Evolutionary conservation across 441 rosid genomes (phyloP).

Genomic region (Cnidoscolus chayamansa): DNA sequence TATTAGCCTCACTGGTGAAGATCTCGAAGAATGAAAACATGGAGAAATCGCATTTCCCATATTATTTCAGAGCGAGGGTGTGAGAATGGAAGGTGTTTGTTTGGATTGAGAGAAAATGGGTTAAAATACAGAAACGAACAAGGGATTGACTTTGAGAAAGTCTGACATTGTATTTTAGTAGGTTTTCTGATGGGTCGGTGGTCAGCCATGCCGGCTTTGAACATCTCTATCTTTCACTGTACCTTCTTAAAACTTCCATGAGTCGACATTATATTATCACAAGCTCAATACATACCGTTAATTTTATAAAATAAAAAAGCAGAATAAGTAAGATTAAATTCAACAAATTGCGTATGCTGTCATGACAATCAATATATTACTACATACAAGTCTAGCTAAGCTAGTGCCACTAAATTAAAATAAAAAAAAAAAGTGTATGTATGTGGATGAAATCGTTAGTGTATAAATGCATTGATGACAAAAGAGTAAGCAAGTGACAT

Average conservation of each 20-base stretch:
- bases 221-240: not conserved
- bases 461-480: too few relatives aligned
- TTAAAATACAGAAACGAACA: not conserved
- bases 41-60: constrained; percentile 50
- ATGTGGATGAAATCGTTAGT: too few relatives aligned
- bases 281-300: too few relatives aligned
- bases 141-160: constrained; percentile 36
- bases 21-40: constrained; percentile 32
- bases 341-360: too few relatives aligned
- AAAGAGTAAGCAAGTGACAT: not conserved
- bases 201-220: constrained; percentile 71
- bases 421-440: too few relatives aligned
- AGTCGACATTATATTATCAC: too few relatives aligned
- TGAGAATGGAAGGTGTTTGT: not conserved
- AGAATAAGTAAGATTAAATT: too few relatives aligned
- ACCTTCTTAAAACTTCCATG: not conserved
- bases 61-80: not conserved
- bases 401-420: too few relatives aligned
- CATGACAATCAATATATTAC: too few relatives aligned
- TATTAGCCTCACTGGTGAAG: constrained; percentile 40
- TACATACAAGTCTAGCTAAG: too few relatives aligned
- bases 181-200: constrained; percentile 33
- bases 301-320: too few relatives aligned
- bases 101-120: not conserved
- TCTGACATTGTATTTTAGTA: not conserved